Percentiles rank a stretch among this genome's conserved stretches.
These are phyloP conservation scores for Phoenix roebelenii DNA, from an alignment of 176 grass and related monocot genomes.

Conservation along the genomic window DNA sequence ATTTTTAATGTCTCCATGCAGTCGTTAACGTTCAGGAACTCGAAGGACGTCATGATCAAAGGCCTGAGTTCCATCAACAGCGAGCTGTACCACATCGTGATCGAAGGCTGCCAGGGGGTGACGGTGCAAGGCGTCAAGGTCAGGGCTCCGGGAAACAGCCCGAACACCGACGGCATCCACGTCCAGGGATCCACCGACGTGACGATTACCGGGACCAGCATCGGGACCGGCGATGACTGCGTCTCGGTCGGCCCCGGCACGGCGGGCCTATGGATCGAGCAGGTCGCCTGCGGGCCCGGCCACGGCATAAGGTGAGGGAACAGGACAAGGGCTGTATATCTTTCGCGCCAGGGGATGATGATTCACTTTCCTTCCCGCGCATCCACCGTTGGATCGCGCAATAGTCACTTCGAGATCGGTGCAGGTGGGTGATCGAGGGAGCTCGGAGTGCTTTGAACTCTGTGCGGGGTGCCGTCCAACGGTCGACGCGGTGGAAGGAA, in stretches of 20 bases:
- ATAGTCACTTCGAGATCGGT: too few relatives aligned
- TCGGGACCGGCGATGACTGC: constrained; percentile 91
- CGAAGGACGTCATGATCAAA: constrained; percentile 49
- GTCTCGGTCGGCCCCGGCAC: constrained; percentile 71
- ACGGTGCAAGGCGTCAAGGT: constrained; percentile 43
- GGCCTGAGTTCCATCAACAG: constrained; percentile 54
- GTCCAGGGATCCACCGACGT: constrained; percentile 65
- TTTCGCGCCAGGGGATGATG: too few relatives aligned
- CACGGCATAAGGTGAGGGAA: constrained; percentile 68
- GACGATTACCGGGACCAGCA: constrained; percentile 27
- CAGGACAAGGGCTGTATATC: too few relatives aligned
- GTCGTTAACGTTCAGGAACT: constrained; percentile 76
- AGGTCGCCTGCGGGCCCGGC: constrained; percentile 72
- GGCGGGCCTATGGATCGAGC: constrained; percentile 78
- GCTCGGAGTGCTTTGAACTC: too few relatives aligned
- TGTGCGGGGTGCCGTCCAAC: too few relatives aligned
- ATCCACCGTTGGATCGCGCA: too few relatives aligned
- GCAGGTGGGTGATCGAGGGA: too few relatives aligned
- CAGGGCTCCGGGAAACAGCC: constrained; percentile 56
- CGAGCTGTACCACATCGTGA: constrained; percentile 73
- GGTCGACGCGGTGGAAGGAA: too few relatives aligned
- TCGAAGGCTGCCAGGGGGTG: constrained; percentile 43
- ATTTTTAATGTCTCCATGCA: constrained; percentile 11
- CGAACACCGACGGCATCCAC: constrained; percentile 91
- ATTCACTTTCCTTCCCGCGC: too few relatives aligned